phyloP scores from a whole-genome alignment of 129 eudicot genomes.

The Saposhnikovia divaricata region DNA sequence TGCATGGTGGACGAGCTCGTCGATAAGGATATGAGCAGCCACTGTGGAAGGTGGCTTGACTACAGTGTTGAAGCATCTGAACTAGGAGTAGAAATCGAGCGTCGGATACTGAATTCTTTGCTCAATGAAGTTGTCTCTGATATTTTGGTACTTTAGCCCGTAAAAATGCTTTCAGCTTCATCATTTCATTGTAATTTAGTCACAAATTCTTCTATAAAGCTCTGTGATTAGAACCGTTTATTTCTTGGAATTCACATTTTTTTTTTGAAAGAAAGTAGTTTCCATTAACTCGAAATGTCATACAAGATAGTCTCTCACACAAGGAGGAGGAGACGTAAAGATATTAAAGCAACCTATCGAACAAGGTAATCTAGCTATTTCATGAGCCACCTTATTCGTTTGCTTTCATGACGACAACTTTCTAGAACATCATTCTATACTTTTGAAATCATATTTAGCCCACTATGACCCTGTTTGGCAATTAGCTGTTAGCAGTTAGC shows the following conservation, averaged over 20 bases:
- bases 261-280: no score
- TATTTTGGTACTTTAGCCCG: conserved; percentile 30
- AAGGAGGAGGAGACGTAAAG: no score
- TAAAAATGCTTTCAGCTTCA: conserved; percentile 12
- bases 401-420: no score
- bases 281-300: no score
- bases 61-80: conserved; percentile 54
- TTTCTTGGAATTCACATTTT: background rate
- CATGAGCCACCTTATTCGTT: no score
- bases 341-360: no score
- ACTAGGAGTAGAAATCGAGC: conserved; percentile 63
- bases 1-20: conserved; percentile 90
- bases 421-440: no score
- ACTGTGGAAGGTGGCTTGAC: conserved; percentile 63
- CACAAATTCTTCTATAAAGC: background rate
- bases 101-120: conserved; percentile 54
- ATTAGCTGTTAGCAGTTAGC: no score
- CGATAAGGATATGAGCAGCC: conserved; percentile 80
- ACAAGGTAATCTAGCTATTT: no score
- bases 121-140: conserved; percentile 72
- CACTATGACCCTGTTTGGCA: no score
- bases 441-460: background rate
- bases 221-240: background rate
- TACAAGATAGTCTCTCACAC: no score
- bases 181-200: background rate